Evolutionary conservation across 768 basidiomycete species (phyloP).

Genomic region (Russula griseocarnosa): DNA sequence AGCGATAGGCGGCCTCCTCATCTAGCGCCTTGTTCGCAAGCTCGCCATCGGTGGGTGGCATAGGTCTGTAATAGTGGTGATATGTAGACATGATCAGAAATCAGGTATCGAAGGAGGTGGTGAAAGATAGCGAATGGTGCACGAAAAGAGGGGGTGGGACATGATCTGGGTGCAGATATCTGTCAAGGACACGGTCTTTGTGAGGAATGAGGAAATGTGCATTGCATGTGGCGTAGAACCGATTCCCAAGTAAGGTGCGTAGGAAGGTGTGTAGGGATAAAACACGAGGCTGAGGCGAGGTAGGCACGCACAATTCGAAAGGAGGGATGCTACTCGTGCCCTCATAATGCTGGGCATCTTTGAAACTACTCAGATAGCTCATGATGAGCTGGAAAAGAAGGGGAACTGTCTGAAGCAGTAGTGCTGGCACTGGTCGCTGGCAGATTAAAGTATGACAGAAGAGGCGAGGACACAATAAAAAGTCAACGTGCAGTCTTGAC

Average conservation of each 20-base stretch:
- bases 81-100: conserved; percentile 45
- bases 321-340: conserved; percentile 26
- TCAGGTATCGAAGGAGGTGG: conserved; percentile 14
- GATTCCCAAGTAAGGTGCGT: neutral
- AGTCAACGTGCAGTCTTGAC: neutral
- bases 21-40: conserved; percentile 64
- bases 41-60: conserved; percentile 66
- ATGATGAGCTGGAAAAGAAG: conserved; percentile 10
- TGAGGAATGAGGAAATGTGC: conserved; percentile 5
- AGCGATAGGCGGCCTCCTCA: conserved; percentile 69
- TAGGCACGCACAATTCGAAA: conserved; percentile 27
- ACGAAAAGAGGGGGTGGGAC: neutral
- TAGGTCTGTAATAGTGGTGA: conserved; percentile 53
- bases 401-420: neutral
- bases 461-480: neutral
- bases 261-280: neutral
- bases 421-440: neutral
- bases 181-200: neutral
- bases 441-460: neutral
- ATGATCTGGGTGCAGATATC: conserved; percentile 2
- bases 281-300: conserved; percentile 24
- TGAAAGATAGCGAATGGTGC: neutral
- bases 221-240: conserved; percentile 1
- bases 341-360: conserved; percentile 19
- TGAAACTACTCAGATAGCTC: conserved; percentile 21